Conservation (phyloP, 768 basidiomycete genomes). For the Peribolospora kevripleyi region DNA sequence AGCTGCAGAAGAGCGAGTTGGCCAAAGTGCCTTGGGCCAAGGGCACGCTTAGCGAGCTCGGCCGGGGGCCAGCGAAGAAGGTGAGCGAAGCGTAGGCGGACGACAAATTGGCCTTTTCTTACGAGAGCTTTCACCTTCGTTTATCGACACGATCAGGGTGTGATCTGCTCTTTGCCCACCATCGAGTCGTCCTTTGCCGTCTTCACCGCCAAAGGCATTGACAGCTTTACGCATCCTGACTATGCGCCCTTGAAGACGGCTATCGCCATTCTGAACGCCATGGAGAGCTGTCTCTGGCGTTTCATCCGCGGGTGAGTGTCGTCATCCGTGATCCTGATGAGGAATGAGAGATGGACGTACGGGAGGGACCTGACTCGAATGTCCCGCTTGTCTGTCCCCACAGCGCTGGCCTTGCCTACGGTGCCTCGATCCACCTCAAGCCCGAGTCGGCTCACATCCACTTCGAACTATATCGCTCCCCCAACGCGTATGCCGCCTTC, state of each 20-base stretch:
- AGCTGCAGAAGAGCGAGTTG: slow-evolving; percentile 24
- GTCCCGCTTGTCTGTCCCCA: too few species aligned
- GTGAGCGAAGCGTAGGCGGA: too few species aligned
- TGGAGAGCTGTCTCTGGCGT: slow-evolving; percentile 91
- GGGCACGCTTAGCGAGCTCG: slow-evolving; percentile 49
- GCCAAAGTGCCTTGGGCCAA: slow-evolving; percentile 39
- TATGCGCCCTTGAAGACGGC: slow-evolving; percentile 68
- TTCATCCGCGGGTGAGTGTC: too few species aligned
- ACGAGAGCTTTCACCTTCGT: neutral
- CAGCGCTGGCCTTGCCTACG: slow-evolving; percentile 69
- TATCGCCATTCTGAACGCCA: slow-evolving; percentile 63
- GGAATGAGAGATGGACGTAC: too few species aligned
- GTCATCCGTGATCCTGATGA: too few species aligned
- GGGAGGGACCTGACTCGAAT: too few species aligned
- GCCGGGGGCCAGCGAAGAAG: slow-evolving; percentile 45
- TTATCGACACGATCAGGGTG: slow-evolving; percentile 28
- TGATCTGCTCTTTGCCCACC: slow-evolving; percentile 68
- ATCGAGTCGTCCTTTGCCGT: slow-evolving; percentile 78
- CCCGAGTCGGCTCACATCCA: slow-evolving; percentile 11
- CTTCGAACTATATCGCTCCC: slow-evolving; percentile 8
- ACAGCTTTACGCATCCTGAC: slow-evolving; percentile 52
- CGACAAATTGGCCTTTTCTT: too few species aligned
- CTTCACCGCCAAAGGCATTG: slow-evolving; percentile 52
- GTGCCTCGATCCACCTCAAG: slow-evolving; percentile 10
- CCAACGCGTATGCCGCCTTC: slow-evolving; percentile 37